Percentiles rank a stretch among this genome's conserved stretches.
phyloP scores from a whole-genome alignment of 768 basidiomycete species.

The Suillus plorans region DNA sequence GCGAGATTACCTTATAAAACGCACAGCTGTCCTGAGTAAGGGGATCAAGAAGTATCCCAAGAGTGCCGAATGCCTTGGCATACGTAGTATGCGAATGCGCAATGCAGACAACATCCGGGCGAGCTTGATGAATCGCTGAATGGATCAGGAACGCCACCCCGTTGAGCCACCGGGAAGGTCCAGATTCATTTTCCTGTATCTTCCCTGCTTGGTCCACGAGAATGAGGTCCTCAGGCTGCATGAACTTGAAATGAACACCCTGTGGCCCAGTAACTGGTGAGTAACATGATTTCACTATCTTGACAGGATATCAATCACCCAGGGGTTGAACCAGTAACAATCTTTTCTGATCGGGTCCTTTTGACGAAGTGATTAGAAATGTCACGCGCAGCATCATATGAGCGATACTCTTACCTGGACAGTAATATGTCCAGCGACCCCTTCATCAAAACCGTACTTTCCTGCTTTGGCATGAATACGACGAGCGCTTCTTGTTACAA shows the following conservation, averaged over 20 bases:
- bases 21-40: slow-evolving; percentile 35
- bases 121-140: slow-evolving; percentile 32
- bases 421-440: slow-evolving; percentile 52
- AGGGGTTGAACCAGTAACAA: slow-evolving; percentile 52
- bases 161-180: slow-evolving; percentile 35
- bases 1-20: slow-evolving; percentile 28
- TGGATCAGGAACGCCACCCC: slow-evolving; percentile 39
- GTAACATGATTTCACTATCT: too few species aligned
- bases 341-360: slow-evolving; percentile 40
- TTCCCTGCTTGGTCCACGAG: slow-evolving; percentile 42
- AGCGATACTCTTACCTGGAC: slow-evolving; percentile 29
- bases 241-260: slow-evolving; percentile 46
- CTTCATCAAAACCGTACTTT: slow-evolving; percentile 45
- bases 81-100: slow-evolving; percentile 35
- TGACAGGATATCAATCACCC: slow-evolving; percentile 26
- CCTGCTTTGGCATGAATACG: slow-evolving; percentile 16
- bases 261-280: slow-evolving; percentile 10
- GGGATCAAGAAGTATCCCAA: slow-evolving; percentile 31
- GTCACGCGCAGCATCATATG: neutral
- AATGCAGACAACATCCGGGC: slow-evolving; percentile 36
- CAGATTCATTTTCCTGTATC: slow-evolving; percentile 31
- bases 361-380: neutral
- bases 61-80: slow-evolving; percentile 38
- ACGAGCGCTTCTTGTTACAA: neutral
- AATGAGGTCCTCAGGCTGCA: slow-evolving; percentile 44